These are phyloP conservation scores for Eimeria nieschulzi DNA, from an alignment of 169 alveolate species.

Conservation along the genomic window DNA sequence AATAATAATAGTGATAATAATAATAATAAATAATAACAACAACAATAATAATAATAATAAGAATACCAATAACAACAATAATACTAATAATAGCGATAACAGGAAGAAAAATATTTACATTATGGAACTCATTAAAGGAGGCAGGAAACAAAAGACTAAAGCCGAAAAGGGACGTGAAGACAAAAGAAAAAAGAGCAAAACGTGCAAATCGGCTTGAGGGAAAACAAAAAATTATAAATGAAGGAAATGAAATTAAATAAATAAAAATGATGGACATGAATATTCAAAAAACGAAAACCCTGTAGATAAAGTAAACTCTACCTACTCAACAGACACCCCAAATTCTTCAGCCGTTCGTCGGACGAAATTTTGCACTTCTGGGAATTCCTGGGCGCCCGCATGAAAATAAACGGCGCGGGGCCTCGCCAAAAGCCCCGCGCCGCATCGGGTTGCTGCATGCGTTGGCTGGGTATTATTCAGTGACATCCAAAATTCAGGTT, in stretches of 20 bases:
- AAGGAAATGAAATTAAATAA: background rate
- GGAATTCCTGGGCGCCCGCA: conserved; percentile 25
- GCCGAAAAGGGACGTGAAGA: background rate
- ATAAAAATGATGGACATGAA: background rate
- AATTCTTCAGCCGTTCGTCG: conserved; percentile 9
- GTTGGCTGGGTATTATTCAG: background rate
- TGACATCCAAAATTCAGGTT: background rate
- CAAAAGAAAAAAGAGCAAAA: background rate
- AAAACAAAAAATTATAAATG: background rate
- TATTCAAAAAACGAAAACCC: background rate
- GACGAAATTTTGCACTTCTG: conserved; percentile 41
- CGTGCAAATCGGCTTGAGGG: background rate
- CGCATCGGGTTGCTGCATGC: background rate
- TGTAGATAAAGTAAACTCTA: background rate
- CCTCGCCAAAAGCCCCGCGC: background rate
- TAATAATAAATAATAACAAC: background rate
- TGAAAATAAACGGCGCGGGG: conserved; percentile 64
- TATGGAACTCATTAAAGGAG: background rate
- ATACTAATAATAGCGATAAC: background rate
- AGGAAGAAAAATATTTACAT: background rate
- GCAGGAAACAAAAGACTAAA: background rate
- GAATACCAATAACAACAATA: background rate
- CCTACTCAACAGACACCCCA: conserved; percentile 22
- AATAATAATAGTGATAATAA: background rate
- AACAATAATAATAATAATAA: background rate